A percentile compares a stretch with the other conserved stretches of the same genome.
These are phyloP conservation scores for Phytophthora podocarpi DNA, from an alignment of 352 stramenopile genomes.

Conservation along the genomic window DNA sequence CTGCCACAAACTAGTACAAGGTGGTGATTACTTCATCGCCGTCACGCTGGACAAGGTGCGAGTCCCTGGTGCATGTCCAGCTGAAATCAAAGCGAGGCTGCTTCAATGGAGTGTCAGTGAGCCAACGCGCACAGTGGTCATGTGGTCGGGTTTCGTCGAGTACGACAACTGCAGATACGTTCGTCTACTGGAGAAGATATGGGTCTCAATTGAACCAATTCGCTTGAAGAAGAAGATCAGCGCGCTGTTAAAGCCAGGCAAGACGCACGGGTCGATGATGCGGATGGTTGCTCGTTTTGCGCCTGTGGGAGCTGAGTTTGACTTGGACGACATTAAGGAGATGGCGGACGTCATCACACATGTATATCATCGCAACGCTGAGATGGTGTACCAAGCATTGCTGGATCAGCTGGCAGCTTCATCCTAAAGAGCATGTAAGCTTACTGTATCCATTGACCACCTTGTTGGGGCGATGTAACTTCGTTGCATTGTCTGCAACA, in stretches of 20 bases:
- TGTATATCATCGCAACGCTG: conserved; percentile 11
- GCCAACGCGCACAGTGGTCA: conserved; percentile 1
- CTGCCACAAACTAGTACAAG: conserved; percentile 3
- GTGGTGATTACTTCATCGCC: conserved; percentile 19
- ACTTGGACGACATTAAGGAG: conserved; percentile 2
- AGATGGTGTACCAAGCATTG: conserved; percentile 14
- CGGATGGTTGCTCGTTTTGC: conserved; percentile 11
- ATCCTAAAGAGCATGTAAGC: no score
- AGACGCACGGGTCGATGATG: conserved; percentile 8
- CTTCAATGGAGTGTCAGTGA: conserved; percentile 18
- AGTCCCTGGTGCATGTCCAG: background rate
- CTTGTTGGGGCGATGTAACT: no score
- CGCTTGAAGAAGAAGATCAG: background rate
- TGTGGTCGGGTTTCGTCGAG: conserved; percentile 36
- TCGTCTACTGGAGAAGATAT: conserved; percentile 37
- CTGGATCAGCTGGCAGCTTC: conserved; percentile 22
- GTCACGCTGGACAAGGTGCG: conserved; percentile 19
- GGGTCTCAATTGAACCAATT: conserved; percentile 14
- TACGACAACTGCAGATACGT: conserved; percentile 27
- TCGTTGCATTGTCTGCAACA: no score
- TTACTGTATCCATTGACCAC: no score
- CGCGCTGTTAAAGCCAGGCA: background rate
- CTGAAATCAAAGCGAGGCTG: conserved; percentile 18
- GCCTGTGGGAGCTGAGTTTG: conserved; percentile 6
- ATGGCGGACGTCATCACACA: conserved; percentile 15